Conservation (phyloP, 2,329 filamentous ascomycete genomes). For the Mariannaea sp. region DNA sequence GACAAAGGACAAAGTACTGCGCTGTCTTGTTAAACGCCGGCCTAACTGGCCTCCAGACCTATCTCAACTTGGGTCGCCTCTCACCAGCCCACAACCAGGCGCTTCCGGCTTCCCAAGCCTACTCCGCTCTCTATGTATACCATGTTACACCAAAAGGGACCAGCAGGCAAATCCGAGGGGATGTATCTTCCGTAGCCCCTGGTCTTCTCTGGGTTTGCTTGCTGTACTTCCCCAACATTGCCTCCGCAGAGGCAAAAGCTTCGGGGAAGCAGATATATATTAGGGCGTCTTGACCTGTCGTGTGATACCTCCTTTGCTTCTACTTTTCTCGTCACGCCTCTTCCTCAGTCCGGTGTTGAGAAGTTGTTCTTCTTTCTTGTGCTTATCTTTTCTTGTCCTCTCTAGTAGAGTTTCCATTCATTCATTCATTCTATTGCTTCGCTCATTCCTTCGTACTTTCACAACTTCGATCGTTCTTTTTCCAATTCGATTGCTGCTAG, state of each 20-base stretch:
- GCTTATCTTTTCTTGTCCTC: conserved; percentile 15
- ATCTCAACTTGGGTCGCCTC: conserved; percentile 1
- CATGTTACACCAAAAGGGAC: neutral
- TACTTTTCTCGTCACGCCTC: conserved; percentile 23
- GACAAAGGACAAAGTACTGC: too few species aligned
- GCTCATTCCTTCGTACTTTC: conserved; percentile 21
- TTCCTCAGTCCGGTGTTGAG: conserved; percentile 28
- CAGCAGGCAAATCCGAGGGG: neutral
- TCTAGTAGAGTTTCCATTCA: conserved; percentile 19
- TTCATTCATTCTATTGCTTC: conserved; percentile 18
- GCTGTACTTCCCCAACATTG: conserved; percentile 1
- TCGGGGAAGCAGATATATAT: conserved; percentile 31
- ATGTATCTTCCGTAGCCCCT: conserved; percentile 1
- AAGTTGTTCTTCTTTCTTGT: conserved; percentile 23
- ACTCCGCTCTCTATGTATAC: too few species aligned
- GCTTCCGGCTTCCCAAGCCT: too few species aligned
- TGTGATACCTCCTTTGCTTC: conserved; percentile 8
- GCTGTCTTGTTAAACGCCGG: conserved; percentile 13
- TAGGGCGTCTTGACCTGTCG: conserved; percentile 8
- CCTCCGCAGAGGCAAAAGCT: conserved; percentile 3
- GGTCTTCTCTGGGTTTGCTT: neutral
- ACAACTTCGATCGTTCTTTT: too few species aligned
- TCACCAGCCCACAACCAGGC: neutral
- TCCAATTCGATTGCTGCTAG: conserved; percentile 27
- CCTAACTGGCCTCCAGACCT: conserved; percentile 2